Conservation (phyloP, 352 stramenopile genomes). For the Globisporangium cederbergense region DNA sequence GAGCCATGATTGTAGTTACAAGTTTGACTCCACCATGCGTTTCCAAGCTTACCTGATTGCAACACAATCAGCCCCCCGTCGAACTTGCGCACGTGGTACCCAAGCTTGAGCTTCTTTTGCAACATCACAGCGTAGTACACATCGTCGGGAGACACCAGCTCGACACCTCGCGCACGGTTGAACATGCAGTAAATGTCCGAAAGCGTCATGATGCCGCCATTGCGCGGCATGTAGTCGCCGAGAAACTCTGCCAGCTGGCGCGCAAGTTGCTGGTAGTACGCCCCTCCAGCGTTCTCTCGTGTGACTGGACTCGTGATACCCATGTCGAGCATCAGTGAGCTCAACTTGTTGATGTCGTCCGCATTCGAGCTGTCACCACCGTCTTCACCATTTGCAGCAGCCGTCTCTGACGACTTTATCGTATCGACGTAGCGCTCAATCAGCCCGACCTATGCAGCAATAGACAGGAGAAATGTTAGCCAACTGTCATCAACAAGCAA, state of each 20-base stretch:
- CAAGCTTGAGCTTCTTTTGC: conserved; percentile 84
- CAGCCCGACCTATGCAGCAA: conserved; percentile 44
- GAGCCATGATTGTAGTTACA: neutral
- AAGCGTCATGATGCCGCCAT: conserved; percentile 96
- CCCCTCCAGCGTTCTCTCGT: conserved; percentile 81
- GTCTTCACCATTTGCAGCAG: conserved; percentile 9
- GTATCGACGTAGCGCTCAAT: conserved; percentile 90
- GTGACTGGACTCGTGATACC: conserved; percentile 92
- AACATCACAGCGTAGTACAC: conserved; percentile 89
- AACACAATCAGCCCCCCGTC: conserved; percentile 92
- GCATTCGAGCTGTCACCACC: conserved; percentile 24
- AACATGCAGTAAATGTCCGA: conserved; percentile 99
- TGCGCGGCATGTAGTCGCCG: conserved; percentile 69
- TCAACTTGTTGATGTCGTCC: conserved; percentile 77
- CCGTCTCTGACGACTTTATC: conserved; percentile 45
- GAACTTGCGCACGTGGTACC: conserved; percentile 93
- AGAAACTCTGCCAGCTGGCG: conserved; percentile 90
- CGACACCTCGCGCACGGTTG: conserved; percentile 96
- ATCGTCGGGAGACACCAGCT: conserved; percentile 97
- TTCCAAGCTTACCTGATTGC: conserved; percentile 59
- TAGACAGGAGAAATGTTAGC: neutral
- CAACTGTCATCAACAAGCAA: neutral
- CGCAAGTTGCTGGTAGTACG: conserved; percentile 90
- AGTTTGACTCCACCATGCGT: conserved; percentile 12
- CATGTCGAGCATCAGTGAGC: conserved; percentile 90